Base-by-base conservation (phyloP, 208 protist genomes). In the Angomonas ambiguus region DNA sequence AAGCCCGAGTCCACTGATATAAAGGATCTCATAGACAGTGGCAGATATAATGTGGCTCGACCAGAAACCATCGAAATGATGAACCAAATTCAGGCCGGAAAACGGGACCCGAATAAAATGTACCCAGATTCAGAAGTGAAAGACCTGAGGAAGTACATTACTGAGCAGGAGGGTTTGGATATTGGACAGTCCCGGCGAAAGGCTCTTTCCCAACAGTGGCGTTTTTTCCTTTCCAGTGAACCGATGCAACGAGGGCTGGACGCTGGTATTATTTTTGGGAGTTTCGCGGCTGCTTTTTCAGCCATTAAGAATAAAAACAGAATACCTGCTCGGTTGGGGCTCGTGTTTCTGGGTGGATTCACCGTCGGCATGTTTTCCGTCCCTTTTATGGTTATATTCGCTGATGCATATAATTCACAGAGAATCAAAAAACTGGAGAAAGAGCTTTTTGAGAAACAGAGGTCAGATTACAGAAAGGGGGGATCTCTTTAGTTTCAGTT, bases 191-290 rank as follows among this genome's bases (percentile, higher is more conserved):
- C 68, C 2, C 78, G 78, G 25, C 63, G 79, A 28, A 74, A 74
- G 20, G 79, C 69, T 2, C 65, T 94, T 35, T 74, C 87, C 13
- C 87, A 94, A 38, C 87, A 94, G 64, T 94, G 87, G 85, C 83
- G 87, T 5, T 94, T 94, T 57, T 94, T 91, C 56, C 65, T 94
- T 0, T 88, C 87, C 0, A 87, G 82, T 74, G 87, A 94, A 55
- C 87, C 87, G 31, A 82, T 94, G 76, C 87, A 94, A 62, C 81
- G 84, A 4, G 87, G 84, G 18, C 70, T 94, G 5, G 87, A 94
- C 58, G 87, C 87, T 0, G 87, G 87, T 6, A 87, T 94, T 58
- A 89, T 94, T 48, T 27, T 83, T 3, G 87, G 87, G 13, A 91
- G 84, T 61, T 84, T 88, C 60, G 65, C 82, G 13, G 82, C 87